phyloP scores from a whole-genome alignment of 352 stramenopile species.

The Pythium brassicae region DNA sequence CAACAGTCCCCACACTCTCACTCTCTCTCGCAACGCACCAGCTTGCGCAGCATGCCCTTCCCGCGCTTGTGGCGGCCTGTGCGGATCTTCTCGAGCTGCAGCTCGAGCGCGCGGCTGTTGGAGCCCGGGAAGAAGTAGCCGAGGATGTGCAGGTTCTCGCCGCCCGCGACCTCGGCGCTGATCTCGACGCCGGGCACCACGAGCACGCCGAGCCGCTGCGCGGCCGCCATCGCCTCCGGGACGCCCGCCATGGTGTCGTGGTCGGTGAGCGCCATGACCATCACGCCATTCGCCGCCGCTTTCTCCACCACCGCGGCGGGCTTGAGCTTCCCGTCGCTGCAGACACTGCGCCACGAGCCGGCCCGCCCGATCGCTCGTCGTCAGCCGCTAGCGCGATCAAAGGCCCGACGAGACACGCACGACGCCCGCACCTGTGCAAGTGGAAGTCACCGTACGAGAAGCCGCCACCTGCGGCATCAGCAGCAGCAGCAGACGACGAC shows the following conservation, averaged over 20 bases:
- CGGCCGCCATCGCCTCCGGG: constrained; percentile 60
- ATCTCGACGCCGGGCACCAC: constrained; percentile 84
- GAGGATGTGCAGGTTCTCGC: constrained; percentile 83
- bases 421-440: constrained; percentile 60
- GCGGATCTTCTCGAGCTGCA: constrained; percentile 76
- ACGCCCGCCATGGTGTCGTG: constrained; percentile 86
- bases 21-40: constrained; percentile 31
- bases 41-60: constrained; percentile 79
- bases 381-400: too few species aligned
- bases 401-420: neutral
- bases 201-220: constrained; percentile 58
- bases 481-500: constrained; percentile 2
- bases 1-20: too few species aligned
- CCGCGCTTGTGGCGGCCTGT: constrained; percentile 73
- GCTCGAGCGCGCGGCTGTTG: constrained; percentile 65
- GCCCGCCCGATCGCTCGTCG: too few species aligned
- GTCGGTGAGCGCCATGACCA: constrained; percentile 81
- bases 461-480: constrained; percentile 50
- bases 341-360: constrained; percentile 35
- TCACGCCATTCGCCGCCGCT: constrained; percentile 70
- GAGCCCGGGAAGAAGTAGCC: constrained; percentile 84
- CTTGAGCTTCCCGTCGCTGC: constrained; percentile 78
- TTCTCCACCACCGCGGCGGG: constrained; percentile 73
- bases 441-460: constrained; percentile 70
- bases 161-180: constrained; percentile 78